Evolutionary conservation across 805 yeast species (phyloP), one percentile per base, ranked within the genome.

Genomic region (Teunomyces gatunensis): DNA sequence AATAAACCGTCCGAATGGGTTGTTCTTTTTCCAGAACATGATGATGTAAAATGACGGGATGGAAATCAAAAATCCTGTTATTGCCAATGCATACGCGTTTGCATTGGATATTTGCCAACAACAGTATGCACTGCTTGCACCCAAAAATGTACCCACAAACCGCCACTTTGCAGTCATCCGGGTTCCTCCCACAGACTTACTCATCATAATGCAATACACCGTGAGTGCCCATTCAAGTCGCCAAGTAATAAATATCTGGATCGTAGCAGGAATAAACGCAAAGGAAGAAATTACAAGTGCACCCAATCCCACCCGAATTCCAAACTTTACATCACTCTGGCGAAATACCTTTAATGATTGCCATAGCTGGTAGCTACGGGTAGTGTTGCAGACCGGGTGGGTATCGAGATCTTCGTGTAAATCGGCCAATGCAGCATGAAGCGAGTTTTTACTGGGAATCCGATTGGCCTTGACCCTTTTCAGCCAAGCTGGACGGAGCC

Each of bases 141-240:
- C 96, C 5, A 85, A 44, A 48, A 82, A 79, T 0, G 96, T 89
- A 0, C 96, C 96, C 21, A 84, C 50, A 47, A 88, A 73, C 56
- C 87, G 69, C 86, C 87, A 83, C 54, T 83, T 82, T 4, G 82
- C 83, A 0, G 94, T 85, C 82, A 84, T 80, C 9, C 87, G 78
- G 0, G 96, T 89, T 0, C 95, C 95, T 7, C 96, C 96, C 4
- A 87, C 68, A 0, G 91, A 84, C 57, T 87, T 87, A 55, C 85
- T 86, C 92, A 88, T 87, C 71, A 88, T 86, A 47, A 88, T 84
- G 55, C 88, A 83, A 55, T 81, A 88, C 0, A 90, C 83, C n/a
- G 86, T 87, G 33, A 88, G 65, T 0, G 89, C 83, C 96, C 96
- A 88, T 61, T 88, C 96, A 12, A 86, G 85, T 53, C 91, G 68